Base-by-base conservation (phyloP, 192 early-diverging fungal species). In the Entomortierella chlamydospora region DNA sequence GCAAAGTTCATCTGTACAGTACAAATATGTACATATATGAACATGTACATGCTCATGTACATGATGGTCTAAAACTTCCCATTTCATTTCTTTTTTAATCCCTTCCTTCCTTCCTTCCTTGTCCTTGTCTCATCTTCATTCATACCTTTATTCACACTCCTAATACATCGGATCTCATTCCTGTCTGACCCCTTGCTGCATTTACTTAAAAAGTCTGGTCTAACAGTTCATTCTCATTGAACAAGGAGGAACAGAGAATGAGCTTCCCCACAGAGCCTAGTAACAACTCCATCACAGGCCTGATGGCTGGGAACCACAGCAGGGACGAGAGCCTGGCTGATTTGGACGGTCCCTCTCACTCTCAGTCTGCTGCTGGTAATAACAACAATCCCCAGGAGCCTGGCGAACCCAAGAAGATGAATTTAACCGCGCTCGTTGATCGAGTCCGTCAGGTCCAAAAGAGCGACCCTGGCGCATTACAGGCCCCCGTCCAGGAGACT, bases 401-500 rank as follows among this genome's bases (percentile, higher is more conserved):
- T 59, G 63, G 31, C 72, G 47, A 42, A 52, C 34, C 23, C 13
- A 47, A 60, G 30, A 57, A 60, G 31, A 22, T 61, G 22, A 30
- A 66, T 2, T 52, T 74, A 6, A 50, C 72, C 22, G 29, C 15
- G 11, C 57, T 74, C 11, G 72, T 74, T 25, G 55, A 74, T 34
- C 50, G 58, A 7, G 72, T 74, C 22, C 57, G 63, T 25, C 41
- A 37, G 28, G 72, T 56, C 17, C 72, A 74, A 41, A 77, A 77
- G 53, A 34, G 15, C 28, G 58, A 47, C 41, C 54, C 65, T 18
- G 17, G 22, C 4, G 20, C 50, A 49, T 11, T 56, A 25, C 31
- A 43, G 22, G 33, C 60, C 22, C 61, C 51, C 15, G n/a, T 31
- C 5, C 37, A 26, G 25, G 39, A 49, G 57, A 23, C 49, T 6